Evolutionary conservation across 2,329 filamentous ascomycete genomes (phyloP).

Genomic region (Emmonsiellopsis sp.): DNA sequence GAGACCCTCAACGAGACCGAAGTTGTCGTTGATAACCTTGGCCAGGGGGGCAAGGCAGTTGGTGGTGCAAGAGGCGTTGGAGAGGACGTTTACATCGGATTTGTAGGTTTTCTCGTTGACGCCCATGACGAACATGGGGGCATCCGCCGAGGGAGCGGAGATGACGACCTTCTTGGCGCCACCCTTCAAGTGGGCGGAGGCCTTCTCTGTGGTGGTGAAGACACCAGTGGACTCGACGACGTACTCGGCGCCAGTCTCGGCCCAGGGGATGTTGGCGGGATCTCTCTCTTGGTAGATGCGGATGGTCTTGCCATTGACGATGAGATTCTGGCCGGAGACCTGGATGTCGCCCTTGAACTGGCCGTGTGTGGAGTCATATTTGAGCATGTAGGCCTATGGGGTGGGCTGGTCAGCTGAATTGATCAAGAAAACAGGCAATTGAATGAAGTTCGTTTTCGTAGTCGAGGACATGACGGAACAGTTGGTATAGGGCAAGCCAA

Average conservation of each 20-base stretch:
- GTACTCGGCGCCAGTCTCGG: constrained; percentile 78
- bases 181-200: constrained; percentile 84
- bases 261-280: constrained; percentile 84
- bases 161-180: constrained; percentile 96
- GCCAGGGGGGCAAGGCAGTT: constrained; percentile 99
- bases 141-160: constrained; percentile 54
- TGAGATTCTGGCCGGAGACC: constrained; percentile 61
- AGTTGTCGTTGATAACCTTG: constrained; percentile 99
- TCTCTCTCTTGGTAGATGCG: constrained; percentile 91
- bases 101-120: constrained; percentile 96
- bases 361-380: constrained; percentile 97
- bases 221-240: constrained; percentile 97
- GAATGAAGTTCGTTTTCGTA: not conserved
- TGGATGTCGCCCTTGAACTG: constrained; percentile 87
- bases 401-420: not conserved
- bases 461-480: too few species aligned
- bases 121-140: constrained; percentile 99
- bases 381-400: constrained; percentile 94
- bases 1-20: constrained; percentile 91
- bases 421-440: not conserved
- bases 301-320: constrained; percentile 90
- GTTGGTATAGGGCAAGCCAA: not conserved
- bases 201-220: constrained; percentile 98
- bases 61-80: constrained; percentile 99
- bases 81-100: constrained; percentile 83